A percentile compares a stretch with the other conserved stretches of the same genome.
These are phyloP conservation scores for Cystobasidium ongulense DNA, from an alignment of 768 basidiomycete genomes.

Conservation along the genomic window DNA sequence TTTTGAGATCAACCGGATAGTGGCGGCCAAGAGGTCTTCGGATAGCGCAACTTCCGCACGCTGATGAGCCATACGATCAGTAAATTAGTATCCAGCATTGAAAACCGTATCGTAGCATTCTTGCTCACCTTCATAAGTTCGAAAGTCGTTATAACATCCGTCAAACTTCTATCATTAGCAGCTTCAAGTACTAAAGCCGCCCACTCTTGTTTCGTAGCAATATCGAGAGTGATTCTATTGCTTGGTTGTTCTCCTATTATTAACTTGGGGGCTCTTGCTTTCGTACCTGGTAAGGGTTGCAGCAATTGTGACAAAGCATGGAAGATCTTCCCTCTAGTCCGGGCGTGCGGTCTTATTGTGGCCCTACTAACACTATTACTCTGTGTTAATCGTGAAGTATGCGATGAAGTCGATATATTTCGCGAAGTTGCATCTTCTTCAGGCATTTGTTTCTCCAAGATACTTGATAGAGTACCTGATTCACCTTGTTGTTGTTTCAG, in stretches of 20 bases:
- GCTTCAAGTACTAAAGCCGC: background rate
- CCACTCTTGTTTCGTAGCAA: slow-evolving; percentile 14
- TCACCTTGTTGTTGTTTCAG: background rate
- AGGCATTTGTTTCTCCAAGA: background rate
- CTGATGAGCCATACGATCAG: background rate
- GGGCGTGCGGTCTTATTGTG: background rate
- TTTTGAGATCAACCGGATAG: background rate
- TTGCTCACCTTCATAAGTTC: slow-evolving; percentile 13
- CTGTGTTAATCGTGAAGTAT: background rate
- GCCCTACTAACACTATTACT: background rate
- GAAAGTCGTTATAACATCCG: background rate
- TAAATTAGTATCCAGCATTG: background rate
- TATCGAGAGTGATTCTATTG: background rate
- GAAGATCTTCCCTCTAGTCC: background rate
- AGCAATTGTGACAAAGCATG: background rate
- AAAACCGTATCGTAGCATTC: background rate
- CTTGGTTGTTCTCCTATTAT: background rate
- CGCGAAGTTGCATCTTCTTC: background rate
- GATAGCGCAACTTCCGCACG: background rate
- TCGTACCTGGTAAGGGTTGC: background rate
- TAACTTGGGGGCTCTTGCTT: background rate
- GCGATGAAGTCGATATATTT: background rate
- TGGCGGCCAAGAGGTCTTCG: background rate
- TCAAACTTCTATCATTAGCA: background rate
- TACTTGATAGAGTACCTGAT: background rate